Conservation (phyloP, 805 yeast genomes). For the Zygosaccharomyces lentus region DNA sequence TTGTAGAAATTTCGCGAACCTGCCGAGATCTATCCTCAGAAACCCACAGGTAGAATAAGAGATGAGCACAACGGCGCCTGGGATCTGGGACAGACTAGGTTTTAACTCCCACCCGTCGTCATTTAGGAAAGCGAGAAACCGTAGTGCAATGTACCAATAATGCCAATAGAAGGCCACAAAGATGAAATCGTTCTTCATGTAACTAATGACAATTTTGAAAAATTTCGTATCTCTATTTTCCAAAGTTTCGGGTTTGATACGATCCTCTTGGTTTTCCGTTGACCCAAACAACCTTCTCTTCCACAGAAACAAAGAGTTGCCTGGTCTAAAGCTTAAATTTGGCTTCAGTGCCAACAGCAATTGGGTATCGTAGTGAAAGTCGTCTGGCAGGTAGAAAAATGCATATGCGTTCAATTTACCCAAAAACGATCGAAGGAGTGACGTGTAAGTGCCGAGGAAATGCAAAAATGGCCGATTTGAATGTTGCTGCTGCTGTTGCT, state of each 20-base stretch:
- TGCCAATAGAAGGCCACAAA: conserved; percentile 33
- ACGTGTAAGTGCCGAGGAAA: conserved; percentile 20
- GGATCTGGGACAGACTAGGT: conserved; percentile 11
- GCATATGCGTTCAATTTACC: conserved; percentile 34
- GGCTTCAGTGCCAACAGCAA: conserved; percentile 15
- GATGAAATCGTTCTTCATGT: conserved; percentile 27
- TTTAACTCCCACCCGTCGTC: conserved; percentile 3
- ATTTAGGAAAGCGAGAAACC: conserved; percentile 4
- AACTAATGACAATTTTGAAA: conserved; percentile 30
- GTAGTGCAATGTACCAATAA: conserved; percentile 30
- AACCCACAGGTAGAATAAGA: conserved; percentile 16
- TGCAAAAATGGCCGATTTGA: conserved; percentile 4
- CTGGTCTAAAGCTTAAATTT: conserved; percentile 6
- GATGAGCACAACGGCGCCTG: conserved; percentile 23
- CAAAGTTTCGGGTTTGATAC: conserved; percentile 9
- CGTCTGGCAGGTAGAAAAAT: conserved; percentile 29
- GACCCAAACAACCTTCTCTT: conserved; percentile 17
- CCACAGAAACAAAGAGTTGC: conserved; percentile 23
- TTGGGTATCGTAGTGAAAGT: conserved; percentile 25
- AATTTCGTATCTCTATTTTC: conserved; percentile 18
- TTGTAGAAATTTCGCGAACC: conserved; percentile 16
- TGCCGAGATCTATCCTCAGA: conserved; percentile 22
- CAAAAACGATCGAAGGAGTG: conserved; percentile 27
- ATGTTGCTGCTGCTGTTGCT: conserved; percentile 1
- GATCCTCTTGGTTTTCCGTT: conserved; percentile 3